Evolutionary conservation across 345 rosid species (phyloP).

Genomic region (Combretum micranthum): DNA sequence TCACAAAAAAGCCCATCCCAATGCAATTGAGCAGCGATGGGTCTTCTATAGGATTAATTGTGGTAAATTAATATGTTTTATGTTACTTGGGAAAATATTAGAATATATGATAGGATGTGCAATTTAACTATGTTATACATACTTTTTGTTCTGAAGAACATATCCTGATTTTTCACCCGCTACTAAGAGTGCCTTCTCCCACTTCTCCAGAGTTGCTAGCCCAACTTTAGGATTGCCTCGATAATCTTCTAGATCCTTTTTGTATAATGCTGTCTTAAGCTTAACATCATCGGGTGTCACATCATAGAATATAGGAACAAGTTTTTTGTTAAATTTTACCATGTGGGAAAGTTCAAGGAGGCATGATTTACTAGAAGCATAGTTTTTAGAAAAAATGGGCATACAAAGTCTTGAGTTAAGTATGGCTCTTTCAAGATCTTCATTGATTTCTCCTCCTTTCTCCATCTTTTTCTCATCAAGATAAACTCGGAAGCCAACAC

Average conservation of each 20-base stretch:
- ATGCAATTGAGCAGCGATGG: too few species aligned
- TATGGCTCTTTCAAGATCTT: neutral
- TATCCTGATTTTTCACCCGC: neutral
- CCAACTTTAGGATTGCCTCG: neutral
- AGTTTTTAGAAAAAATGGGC: constrained; percentile 4
- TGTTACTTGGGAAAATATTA: too few species aligned
- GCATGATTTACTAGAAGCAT: constrained; percentile 1
- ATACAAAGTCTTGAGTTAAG: neutral
- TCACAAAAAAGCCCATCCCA: too few species aligned
- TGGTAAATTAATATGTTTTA: too few species aligned
- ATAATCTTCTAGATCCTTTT: neutral
- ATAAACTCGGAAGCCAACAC: neutral
- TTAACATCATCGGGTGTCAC: constrained; percentile 2
- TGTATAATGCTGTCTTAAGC: neutral
- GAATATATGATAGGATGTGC: too few species aligned
- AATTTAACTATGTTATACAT: too few species aligned
- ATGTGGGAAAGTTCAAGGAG: neutral
- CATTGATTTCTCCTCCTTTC: neutral
- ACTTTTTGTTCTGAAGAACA: neutral
- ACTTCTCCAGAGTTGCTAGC: neutral
- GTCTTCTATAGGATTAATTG: too few species aligned
- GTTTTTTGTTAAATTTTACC: neutral
- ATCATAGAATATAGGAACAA: constrained; percentile 2
- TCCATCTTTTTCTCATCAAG: neutral
- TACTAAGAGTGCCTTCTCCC: constrained; percentile 1